These are phyloP conservation scores for Ascobolus immersus DNA, from an alignment of 495 filamentous ascomycete genomes.

Conservation along the genomic window DNA sequence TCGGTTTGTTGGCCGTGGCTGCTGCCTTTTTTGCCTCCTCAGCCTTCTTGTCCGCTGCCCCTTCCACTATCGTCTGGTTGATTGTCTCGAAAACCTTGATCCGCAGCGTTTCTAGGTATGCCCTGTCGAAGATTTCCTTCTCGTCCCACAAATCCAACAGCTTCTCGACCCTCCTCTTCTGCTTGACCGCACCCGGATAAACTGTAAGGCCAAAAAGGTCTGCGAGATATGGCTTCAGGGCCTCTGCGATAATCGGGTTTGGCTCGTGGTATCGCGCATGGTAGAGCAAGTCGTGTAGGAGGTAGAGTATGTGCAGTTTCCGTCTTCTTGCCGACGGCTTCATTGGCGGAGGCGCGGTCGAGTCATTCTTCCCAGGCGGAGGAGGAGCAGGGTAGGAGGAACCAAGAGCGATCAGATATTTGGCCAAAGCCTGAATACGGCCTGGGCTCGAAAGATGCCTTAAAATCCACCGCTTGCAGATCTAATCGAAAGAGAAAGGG, in stretches of 20 bases:
- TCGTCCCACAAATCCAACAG: slow-evolving; percentile 52
- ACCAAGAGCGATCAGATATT: slow-evolving; percentile 47
- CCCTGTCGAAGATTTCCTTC: slow-evolving; percentile 35
- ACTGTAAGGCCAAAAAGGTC: slow-evolving; percentile 33
- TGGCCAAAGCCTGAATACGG: slow-evolving; percentile 40
- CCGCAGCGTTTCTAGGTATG: slow-evolving; percentile 34
- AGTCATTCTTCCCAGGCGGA: slow-evolving; percentile 15
- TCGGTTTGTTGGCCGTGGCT: slow-evolving; percentile 4
- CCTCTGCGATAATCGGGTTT: slow-evolving; percentile 29
- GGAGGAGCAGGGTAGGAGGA: slow-evolving; percentile 22
- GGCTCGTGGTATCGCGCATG: slow-evolving; percentile 39
- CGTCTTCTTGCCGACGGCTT: slow-evolving; percentile 38
- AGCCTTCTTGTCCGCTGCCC: slow-evolving; percentile 2
- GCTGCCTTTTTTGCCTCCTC: slow-evolving; percentile 3
- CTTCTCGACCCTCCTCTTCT: slow-evolving; percentile 35
- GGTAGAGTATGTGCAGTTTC: slow-evolving; percentile 57
- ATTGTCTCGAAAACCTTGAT: slow-evolving; percentile 27
- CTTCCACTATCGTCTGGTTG: slow-evolving; percentile 14
- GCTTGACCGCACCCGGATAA: slow-evolving; percentile 38
- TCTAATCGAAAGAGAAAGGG: slow-evolving; percentile 25
- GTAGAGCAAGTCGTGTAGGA: slow-evolving; percentile 62
- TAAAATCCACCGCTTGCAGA: slow-evolving; percentile 68
- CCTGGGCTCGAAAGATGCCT: slow-evolving; percentile 41
- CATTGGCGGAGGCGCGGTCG: slow-evolving; percentile 10
- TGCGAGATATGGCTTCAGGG: slow-evolving; percentile 34